Percentiles rank a stretch among this genome's conserved stretches.
Conservation (phyloP, 441 rosid genomes). For the Croton setiger region DNA sequence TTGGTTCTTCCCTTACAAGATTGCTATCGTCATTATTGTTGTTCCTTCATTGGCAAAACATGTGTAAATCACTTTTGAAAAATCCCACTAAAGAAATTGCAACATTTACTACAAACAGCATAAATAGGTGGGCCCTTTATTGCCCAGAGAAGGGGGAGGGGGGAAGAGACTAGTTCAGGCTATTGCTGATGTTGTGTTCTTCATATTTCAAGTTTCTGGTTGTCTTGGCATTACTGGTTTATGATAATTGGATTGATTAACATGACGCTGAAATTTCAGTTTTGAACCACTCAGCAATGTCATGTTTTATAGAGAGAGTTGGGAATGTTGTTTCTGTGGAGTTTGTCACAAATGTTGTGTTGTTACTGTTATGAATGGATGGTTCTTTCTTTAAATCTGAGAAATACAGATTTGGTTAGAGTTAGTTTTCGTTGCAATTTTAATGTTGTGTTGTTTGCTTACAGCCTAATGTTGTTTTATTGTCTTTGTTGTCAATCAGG, state of each 20-base stretch:
- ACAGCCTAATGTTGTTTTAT: constrained; percentile 22
- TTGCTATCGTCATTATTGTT: background rate
- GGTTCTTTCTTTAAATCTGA: background rate
- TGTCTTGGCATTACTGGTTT: background rate
- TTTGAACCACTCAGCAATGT: background rate
- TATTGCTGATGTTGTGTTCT: background rate
- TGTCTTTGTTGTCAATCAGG: constrained; percentile 40
- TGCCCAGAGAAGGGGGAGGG: too few relatives aligned
- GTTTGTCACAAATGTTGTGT: background rate
- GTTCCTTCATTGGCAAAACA: background rate
- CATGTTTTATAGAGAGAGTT: background rate
- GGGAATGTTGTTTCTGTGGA: background rate
- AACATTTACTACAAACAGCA: background rate
- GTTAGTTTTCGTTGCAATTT: background rate
- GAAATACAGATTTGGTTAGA: background rate
- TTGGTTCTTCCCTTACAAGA: constrained; percentile 7
- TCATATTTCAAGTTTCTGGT: background rate
- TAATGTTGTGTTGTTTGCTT: constrained; percentile 13
- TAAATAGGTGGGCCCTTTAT: background rate
- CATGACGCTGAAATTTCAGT: background rate
- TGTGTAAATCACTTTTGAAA: constrained; percentile 5
- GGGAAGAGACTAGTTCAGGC: background rate
- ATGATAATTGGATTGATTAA: background rate
- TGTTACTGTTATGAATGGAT: background rate
- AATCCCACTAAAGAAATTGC: background rate